Percentiles rank a stretch among this genome's conserved stretches.
These are phyloP conservation scores for Sisymbrium altissimum DNA, from an alignment of 345 rosid species.

Conservation along the genomic window DNA sequence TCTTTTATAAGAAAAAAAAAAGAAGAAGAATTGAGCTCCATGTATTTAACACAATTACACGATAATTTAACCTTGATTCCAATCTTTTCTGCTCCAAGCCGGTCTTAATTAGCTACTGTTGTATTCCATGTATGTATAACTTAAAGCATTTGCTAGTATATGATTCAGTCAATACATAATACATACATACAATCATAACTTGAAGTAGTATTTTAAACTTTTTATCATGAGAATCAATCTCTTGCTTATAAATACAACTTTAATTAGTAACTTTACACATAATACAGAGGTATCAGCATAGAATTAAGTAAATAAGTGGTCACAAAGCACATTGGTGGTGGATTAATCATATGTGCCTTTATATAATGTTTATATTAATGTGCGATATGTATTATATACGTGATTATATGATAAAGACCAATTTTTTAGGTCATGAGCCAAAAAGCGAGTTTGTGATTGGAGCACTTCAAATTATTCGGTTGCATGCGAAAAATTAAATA, in stretches of 20 bases:
- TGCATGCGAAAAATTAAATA: conserved; percentile 15
- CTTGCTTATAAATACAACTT: neutral
- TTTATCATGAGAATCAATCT: neutral
- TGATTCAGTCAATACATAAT: neutral
- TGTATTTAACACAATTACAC: too few species aligned
- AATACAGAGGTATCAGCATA: conserved; percentile 18
- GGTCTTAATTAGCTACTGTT: neutral
- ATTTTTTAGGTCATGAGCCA: neutral
- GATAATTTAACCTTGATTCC: neutral
- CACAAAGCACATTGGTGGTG: conserved; percentile 4
- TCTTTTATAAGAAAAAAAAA: too few species aligned
- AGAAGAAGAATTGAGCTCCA: too few species aligned
- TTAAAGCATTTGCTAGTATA: neutral
- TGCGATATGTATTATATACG: neutral
- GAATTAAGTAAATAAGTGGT: conserved; percentile 10
- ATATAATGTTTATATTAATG: neutral
- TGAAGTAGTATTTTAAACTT: neutral
- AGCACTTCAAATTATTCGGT: conserved; percentile 37
- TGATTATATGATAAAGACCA: neutral
- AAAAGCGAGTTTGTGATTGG: conserved; percentile 35
- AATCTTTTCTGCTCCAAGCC: neutral
- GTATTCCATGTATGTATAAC: neutral
- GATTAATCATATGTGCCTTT: conserved; percentile 14
- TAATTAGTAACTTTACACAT: conserved; percentile 22
- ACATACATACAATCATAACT: neutral